phyloP scores from a whole-genome alignment of 495 filamentous ascomycete genomes.

The Hypoxylon crocopeplum region DNA sequence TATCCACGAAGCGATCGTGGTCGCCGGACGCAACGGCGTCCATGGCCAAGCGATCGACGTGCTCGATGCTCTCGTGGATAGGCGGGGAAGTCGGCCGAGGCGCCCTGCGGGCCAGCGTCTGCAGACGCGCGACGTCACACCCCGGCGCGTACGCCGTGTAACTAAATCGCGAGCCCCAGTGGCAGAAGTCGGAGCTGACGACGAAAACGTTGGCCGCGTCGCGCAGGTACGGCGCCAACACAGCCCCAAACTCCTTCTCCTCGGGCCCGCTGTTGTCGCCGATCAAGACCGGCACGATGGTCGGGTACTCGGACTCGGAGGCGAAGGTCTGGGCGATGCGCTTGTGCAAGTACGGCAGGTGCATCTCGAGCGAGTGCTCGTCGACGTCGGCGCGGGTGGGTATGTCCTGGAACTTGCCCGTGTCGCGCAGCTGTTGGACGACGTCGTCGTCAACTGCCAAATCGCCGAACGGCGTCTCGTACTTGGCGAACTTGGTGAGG shows the following conservation, averaged over 20 bases:
- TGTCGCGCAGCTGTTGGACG: constrained; percentile 66
- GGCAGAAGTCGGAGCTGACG: constrained; percentile 93
- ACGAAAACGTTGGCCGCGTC: constrained; percentile 83
- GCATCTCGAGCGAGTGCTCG: constrained; percentile 97
- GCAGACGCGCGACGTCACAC: constrained; percentile 41
- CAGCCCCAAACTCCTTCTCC: constrained; percentile 71
- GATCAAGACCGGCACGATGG: constrained; percentile 85
- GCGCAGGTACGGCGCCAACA: constrained; percentile 81
- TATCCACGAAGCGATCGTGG: constrained; percentile 71
- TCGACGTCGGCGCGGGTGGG: constrained; percentile 71
- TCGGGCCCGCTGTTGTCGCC: constrained; percentile 71
- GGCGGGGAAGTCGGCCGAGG: constrained; percentile 56
- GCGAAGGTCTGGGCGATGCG: constrained; percentile 67
- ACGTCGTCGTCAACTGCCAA: constrained; percentile 74
- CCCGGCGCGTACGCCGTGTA: constrained; percentile 82
- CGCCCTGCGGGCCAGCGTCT: constrained; percentile 22
- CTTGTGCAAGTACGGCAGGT: constrained; percentile 93
- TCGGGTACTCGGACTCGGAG: constrained; percentile 63
- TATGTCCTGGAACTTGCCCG: constrained; percentile 78
- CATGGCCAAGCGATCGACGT: constrained; percentile 83
- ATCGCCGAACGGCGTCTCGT: constrained; percentile 85
- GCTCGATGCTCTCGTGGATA: constrained; percentile 85
- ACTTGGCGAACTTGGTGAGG: constrained; percentile 74
- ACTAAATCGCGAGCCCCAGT: constrained; percentile 88
- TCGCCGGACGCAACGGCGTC: constrained; percentile 77